Evolutionary conservation across 2,329 filamentous ascomycete species (phyloP), one percentile per base, ranked within the genome.

Genomic region (Fusarium tupiense): DNA sequence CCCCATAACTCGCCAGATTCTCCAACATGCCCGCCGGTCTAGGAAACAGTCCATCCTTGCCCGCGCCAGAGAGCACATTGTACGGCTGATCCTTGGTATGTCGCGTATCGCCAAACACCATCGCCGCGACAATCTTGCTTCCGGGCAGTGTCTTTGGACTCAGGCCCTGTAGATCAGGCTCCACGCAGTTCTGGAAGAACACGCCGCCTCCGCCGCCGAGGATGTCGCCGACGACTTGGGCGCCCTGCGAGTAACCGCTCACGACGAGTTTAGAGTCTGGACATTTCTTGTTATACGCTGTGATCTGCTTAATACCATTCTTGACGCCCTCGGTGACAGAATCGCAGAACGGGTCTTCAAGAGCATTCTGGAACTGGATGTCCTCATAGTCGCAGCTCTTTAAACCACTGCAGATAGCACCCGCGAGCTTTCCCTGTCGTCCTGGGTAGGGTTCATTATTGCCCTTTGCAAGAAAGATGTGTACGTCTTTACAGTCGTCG

Each of bases 351-450:
- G 65, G 65, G 3, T 65, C 65, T 43, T 52, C 46, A 2, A 68
- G 54, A 12, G 53, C 53, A 17, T 68, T 68, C n/a, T 68, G 46
- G 40, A 67, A 67, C n/a, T 47, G 38, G 26, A 68, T 68, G 3
- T 68, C 54, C 14, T 68, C 65, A n/a, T 68, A 68, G 4, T 68
- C 65, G 29, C 65, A 68, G 54, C 65, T 68, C 64, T 68, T 68
- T 10, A 47, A 46, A 3, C 64, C 64, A 3, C 58, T 38, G 40
- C 65, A 68, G 33, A 68, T 68, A 14, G 65, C 65, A 3, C 33
- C 40, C 0, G 35, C 64, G 20, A 68, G 49, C 31, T 61, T 67
- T 8, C 65, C 65, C 24, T 68, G 65, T 24, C 65, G 65, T n/a
- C 65, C 65, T 31, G 65, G 65, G 8, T 68, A 61, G 14, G 65